These are phyloP conservation scores for Metarhizium anisopliae DNA, from an alignment of 2,329 filamentous ascomycete species.

Conservation along the genomic window DNA sequence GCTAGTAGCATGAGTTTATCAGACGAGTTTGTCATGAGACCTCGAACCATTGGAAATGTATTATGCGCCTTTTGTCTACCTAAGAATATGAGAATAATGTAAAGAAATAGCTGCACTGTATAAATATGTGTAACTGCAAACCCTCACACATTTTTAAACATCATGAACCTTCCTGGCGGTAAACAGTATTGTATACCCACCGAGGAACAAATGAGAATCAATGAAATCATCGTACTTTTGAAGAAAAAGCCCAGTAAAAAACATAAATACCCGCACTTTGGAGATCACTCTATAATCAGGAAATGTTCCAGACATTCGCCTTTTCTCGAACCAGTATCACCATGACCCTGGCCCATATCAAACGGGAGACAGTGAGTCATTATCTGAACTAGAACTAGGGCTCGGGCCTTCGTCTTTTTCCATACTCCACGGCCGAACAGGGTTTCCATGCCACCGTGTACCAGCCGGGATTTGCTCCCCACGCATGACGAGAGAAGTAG, in stretches of 20 bases:
- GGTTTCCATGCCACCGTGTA: constrained; percentile 13
- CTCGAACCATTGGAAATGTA: too few relatives aligned
- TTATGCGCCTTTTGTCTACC: too few relatives aligned
- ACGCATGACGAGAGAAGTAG: constrained; percentile 13
- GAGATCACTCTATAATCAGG: not conserved
- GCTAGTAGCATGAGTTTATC: too few relatives aligned
- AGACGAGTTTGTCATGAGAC: too few relatives aligned
- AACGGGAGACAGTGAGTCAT: not conserved
- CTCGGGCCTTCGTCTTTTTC: not conserved
- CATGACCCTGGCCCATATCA: not conserved
- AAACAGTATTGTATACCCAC: too few relatives aligned
- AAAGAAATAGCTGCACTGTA: too few relatives aligned
- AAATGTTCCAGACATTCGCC: not conserved
- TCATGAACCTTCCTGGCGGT: too few relatives aligned
- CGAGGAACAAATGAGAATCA: not conserved
- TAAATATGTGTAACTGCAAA: too few relatives aligned
- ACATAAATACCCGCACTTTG: not conserved
- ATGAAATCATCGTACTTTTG: not conserved
- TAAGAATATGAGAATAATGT: too few relatives aligned
- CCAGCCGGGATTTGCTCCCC: constrained; percentile 12
- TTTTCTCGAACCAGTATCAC: too few relatives aligned
- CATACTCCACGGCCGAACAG: constrained; percentile 9
- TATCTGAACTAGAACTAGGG: not conserved
- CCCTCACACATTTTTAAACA: too few relatives aligned
- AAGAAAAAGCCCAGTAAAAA: not conserved